These are phyloP conservation scores for Aspergillus carlsbadensis DNA, from an alignment of 495 filamentous ascomycete species.

Conservation along the genomic window DNA sequence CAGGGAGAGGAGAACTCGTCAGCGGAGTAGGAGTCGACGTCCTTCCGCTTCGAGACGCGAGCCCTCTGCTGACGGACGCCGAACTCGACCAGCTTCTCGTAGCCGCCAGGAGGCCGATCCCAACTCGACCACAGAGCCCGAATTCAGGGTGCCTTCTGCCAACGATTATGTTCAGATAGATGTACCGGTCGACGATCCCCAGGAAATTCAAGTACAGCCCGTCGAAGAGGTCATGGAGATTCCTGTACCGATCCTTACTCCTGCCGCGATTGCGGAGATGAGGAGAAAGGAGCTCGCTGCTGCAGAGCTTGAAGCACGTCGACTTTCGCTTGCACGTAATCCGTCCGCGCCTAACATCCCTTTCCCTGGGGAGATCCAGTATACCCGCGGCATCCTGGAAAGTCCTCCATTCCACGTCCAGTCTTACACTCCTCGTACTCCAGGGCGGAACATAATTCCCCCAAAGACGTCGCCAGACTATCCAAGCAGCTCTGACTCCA, in stretches of 20 bases:
- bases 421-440: constrained; percentile 44
- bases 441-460: constrained; percentile 31
- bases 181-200: constrained; percentile 17
- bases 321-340: constrained; percentile 76
- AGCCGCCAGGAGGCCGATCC: constrained; percentile 42
- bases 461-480: constrained; percentile 47
- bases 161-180: neutral
- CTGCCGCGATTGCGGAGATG: constrained; percentile 34
- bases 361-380: constrained; percentile 64
- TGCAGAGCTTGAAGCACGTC: constrained; percentile 81
- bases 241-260: constrained; percentile 25
- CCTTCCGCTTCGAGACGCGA: constrained; percentile 47
- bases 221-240: constrained; percentile 23
- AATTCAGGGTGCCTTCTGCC: constrained; percentile 8
- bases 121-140: constrained; percentile 17
- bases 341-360: constrained; percentile 77
- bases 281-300: constrained; percentile 75
- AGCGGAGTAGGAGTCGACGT: constrained; percentile 50
- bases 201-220: constrained; percentile 19
- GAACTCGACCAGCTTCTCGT: constrained; percentile 45
- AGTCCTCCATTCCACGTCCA: constrained; percentile 34
- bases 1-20: constrained; percentile 59
- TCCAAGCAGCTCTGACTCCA: constrained; percentile 44
- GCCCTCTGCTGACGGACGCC: constrained; percentile 45
- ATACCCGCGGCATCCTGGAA: constrained; percentile 32